Conservation (phyloP, 805 yeast genomes). For the Suhomyces faveliae region DNA sequence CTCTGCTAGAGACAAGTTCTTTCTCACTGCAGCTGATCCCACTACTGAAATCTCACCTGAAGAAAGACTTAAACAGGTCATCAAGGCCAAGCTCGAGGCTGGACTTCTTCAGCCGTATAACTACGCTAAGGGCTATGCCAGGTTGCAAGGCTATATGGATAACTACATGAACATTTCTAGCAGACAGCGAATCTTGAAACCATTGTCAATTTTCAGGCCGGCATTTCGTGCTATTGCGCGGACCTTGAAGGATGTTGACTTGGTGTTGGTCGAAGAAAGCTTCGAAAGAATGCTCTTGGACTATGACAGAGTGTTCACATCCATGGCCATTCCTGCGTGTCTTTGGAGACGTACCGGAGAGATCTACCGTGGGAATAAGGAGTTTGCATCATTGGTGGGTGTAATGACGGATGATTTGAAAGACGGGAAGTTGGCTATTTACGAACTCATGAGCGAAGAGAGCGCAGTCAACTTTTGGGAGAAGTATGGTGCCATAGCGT, state of each 20-base stretch:
- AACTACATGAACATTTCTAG: conserved; percentile 83
- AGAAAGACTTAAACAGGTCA: conserved; percentile 87
- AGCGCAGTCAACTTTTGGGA: conserved; percentile 98
- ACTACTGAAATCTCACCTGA: conserved; percentile 92
- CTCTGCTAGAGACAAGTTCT: conserved; percentile 88
- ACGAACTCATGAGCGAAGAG: conserved; percentile 92
- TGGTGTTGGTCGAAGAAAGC: conserved; percentile 88
- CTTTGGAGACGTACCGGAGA: conserved; percentile 97
- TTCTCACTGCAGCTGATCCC: conserved; percentile 95
- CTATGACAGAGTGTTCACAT: conserved; percentile 91
- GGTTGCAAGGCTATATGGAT: conserved; percentile 89
- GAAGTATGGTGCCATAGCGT: conserved; percentile 93
- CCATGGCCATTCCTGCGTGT: conserved; percentile 98
- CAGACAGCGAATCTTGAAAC: conserved; percentile 80
- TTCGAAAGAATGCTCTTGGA: conserved; percentile 92
- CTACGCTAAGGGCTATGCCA: conserved; percentile 89
- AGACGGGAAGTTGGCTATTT: conserved; percentile 89
- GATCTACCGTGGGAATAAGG: conserved; percentile 91
- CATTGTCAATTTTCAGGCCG: conserved; percentile 81
- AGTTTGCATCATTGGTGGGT: conserved; percentile 90
- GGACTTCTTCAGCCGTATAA: conserved; percentile 90
- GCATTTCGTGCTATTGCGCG: conserved; percentile 92
- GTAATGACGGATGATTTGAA: conserved; percentile 86
- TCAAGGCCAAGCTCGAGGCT: conserved; percentile 91
- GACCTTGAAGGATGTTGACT: conserved; percentile 84